These are phyloP conservation scores for Lyophyllum atratum DNA, from an alignment of 768 basidiomycete species.

Conservation along the genomic window DNA sequence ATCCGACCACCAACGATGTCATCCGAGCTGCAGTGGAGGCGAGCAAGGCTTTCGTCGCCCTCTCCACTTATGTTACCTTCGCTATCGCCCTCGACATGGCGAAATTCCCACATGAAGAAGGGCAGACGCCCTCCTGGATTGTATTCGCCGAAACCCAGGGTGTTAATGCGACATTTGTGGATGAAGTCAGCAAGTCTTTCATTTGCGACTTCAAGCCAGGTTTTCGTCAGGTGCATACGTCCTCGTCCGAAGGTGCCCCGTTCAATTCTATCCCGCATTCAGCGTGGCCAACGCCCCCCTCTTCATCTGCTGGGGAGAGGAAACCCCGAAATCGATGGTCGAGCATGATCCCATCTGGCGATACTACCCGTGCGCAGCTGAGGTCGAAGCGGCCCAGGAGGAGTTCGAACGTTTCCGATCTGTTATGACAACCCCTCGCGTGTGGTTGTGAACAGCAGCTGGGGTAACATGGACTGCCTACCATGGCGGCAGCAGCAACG, in stretches of 20 bases:
- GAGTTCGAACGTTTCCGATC: not conserved
- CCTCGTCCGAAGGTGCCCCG: not conserved
- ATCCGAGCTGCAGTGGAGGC: not conserved
- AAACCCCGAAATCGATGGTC: not conserved
- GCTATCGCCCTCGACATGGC: conserved; percentile 7
- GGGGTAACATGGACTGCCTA: no score
- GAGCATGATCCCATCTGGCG: not conserved
- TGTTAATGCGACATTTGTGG: not conserved
- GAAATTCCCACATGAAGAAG: not conserved
- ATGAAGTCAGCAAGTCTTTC: not conserved
- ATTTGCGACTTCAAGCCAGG: conserved; percentile 1
- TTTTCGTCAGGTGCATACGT: not conserved
- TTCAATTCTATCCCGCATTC: not conserved
- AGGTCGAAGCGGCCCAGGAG: not conserved
- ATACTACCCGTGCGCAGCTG: not conserved
- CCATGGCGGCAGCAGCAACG: no score
- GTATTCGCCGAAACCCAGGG: not conserved
- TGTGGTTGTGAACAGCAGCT: no score
- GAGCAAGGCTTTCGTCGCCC: not conserved
- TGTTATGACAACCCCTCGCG: no score
- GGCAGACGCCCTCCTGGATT: not conserved
- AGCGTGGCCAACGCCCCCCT: not conserved
- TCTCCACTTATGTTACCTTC: conserved; percentile 1
- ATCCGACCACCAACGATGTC: not conserved
- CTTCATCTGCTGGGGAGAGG: not conserved